A percentile compares a stretch with the other conserved stretches of the same genome.
Evolutionary conservation across 176 grass and related monocot genomes (phyloP).

Genomic region (Carex cristatella): DNA sequence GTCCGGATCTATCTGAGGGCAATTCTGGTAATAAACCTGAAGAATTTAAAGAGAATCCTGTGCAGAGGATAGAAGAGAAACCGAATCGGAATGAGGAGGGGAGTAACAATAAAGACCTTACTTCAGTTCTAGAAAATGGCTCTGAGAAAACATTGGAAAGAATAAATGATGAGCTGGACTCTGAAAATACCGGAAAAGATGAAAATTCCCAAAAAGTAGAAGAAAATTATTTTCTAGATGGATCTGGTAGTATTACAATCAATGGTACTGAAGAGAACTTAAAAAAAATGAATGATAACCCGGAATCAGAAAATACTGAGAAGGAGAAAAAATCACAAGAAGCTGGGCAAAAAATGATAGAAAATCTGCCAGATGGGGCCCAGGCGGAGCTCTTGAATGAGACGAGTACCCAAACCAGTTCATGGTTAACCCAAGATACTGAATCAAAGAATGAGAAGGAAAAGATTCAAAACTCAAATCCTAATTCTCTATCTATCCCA

Average conservation of each 20-base stretch:
- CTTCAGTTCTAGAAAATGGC: neutral
- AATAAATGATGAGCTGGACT: slow-evolving; percentile 1
- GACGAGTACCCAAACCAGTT: slow-evolving; percentile 23
- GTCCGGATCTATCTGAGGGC: slow-evolving; percentile 6
- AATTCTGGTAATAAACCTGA: slow-evolving; percentile 5
- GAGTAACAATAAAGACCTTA: neutral
- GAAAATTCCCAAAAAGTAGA: neutral
- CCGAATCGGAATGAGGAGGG: slow-evolving; percentile 22
- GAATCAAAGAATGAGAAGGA: slow-evolving; percentile 46
- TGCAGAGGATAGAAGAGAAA: slow-evolving; percentile 4
- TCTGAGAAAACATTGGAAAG: neutral
- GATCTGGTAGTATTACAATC: neutral
- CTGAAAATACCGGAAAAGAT: slow-evolving; percentile 9
- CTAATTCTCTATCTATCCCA: neutral
- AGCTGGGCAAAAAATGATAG: slow-evolving; percentile 18
- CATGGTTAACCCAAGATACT: slow-evolving; percentile 51
- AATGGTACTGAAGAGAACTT: neutral
- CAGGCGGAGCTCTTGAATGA: slow-evolving; percentile 52
- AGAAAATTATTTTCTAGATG: neutral
- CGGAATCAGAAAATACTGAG: neutral
- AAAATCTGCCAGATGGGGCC: slow-evolving; percentile 33
- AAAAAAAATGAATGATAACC: slow-evolving; percentile 4
- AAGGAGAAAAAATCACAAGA: slow-evolving; percentile 5
- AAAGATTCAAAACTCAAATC: slow-evolving; percentile 16
- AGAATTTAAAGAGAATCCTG: slow-evolving; percentile 14